These are phyloP conservation scores for Colletotrichum gloeosporioides DNA, from an alignment of 2,329 filamentous ascomycete genomes.

Conservation along the genomic window DNA sequence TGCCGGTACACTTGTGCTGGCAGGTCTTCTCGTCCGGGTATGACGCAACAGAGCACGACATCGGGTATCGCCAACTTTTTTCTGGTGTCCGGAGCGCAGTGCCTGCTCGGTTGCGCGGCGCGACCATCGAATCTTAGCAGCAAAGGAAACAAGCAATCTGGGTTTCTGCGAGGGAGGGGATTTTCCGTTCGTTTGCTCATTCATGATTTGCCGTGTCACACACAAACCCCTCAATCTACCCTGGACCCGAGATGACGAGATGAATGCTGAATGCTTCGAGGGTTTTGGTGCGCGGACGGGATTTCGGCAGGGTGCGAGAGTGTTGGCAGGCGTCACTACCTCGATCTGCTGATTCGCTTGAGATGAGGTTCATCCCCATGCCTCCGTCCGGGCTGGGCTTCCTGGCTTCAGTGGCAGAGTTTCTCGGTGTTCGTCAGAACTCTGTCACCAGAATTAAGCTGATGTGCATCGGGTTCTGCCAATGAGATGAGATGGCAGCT, in stretches of 20 bases:
- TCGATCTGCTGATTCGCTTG: too few species aligned
- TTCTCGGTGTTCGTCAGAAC: neutral
- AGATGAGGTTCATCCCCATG: too few species aligned
- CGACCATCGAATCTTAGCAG: neutral
- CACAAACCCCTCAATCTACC: neutral
- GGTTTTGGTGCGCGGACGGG: neutral
- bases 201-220: neutral
- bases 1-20: neutral
- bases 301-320: neutral
- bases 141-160: neutral
- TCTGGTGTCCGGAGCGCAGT: neutral
- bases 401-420: neutral
- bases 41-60: constrained; percentile 20
- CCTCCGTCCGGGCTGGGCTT: too few species aligned
- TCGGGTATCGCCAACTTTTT: constrained; percentile 17
- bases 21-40: constrained; percentile 1
- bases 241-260: constrained; percentile 11
- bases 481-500: constrained; percentile 1
- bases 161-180: neutral
- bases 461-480: neutral
- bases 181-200: neutral
- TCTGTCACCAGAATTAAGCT: neutral
- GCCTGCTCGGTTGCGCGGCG: neutral
- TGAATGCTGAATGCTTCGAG: neutral
- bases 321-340: constrained; percentile 2